Conservation (phyloP, 257 asterid genomes). For the Nicotiana paniculata region DNA sequence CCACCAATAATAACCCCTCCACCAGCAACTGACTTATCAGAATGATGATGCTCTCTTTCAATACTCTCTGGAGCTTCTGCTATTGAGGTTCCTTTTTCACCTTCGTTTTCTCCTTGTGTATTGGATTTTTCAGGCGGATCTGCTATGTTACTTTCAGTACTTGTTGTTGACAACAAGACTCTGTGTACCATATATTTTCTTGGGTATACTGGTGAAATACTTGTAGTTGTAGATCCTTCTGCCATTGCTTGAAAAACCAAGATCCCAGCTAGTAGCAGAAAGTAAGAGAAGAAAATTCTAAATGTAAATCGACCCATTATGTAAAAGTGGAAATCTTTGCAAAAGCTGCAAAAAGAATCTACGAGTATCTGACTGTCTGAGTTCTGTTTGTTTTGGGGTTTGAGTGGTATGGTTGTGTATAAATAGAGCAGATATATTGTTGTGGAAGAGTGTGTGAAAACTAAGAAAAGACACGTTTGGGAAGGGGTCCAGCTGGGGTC, state of each 20-base stretch:
- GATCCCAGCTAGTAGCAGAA: neutral
- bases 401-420: neutral
- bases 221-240: neutral
- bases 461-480: neutral
- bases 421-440: neutral
- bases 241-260: neutral
- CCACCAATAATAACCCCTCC: conserved; percentile 78
- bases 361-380: neutral
- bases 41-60: conserved; percentile 35
- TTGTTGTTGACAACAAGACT: neutral
- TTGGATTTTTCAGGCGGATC: conserved; percentile 33
- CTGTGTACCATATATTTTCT: neutral
- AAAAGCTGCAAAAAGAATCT: neutral
- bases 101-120: conserved; percentile 13
- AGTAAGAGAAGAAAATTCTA: neutral
- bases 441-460: neutral
- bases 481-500: neutral
- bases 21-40: conserved; percentile 55
- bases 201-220: neutral
- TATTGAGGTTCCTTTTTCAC: neutral
- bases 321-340: neutral
- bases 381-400: neutral
- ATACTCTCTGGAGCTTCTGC: conserved; percentile 49
- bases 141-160: conserved; percentile 24
- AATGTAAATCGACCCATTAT: neutral